Percentiles rank a stretch among this genome's conserved stretches.
These are phyloP conservation scores for Wickerhamomyces mucosus DNA, from an alignment of 805 yeast genomes.

Conservation along the genomic window DNA sequence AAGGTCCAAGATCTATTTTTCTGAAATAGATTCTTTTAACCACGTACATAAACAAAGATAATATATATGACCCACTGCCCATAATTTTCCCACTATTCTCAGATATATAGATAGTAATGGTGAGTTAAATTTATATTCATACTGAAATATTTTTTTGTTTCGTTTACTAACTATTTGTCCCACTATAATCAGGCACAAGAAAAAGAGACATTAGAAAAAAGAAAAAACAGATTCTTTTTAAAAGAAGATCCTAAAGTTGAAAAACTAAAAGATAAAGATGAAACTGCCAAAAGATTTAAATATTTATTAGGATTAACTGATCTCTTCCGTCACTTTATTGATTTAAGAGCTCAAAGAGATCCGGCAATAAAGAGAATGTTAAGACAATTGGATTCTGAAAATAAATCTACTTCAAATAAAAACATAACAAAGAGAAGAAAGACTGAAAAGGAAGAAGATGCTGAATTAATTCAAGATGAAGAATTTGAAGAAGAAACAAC, in stretches of 20 bases:
- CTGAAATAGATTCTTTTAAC: too few species aligned
- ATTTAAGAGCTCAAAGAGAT: slow-evolving; percentile 72
- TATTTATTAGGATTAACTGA: slow-evolving; percentile 78
- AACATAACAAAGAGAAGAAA: slow-evolving; percentile 55
- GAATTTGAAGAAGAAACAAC: slow-evolving; percentile 58
- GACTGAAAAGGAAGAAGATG: slow-evolving; percentile 93
- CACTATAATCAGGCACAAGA: too few species aligned
- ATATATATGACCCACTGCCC: too few species aligned
- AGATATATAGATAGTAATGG: too few species aligned
- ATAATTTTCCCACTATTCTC: too few species aligned
- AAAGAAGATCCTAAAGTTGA: slow-evolving; percentile 49
- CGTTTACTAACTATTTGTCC: too few species aligned
- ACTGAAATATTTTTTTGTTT: too few species aligned
- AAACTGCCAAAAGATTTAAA: slow-evolving; percentile 69
- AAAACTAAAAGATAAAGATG: slow-evolving; percentile 45
- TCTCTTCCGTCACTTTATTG: slow-evolving; percentile 80
- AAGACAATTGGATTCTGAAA: slow-evolving; percentile 43
- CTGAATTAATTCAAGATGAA: slow-evolving; percentile 79
- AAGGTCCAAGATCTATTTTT: too few species aligned
- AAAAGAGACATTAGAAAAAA: slow-evolving; percentile 25
- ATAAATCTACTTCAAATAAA: slow-evolving; percentile 10
- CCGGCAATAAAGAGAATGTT: slow-evolving; percentile 55
- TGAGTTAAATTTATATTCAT: too few species aligned
- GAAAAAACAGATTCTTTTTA: slow-evolving; percentile 40
- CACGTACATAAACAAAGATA: too few species aligned